Evolutionary conservation across 306 rosid species (phyloP), one percentile per base, ranked within the genome.

Genomic region (Citrullus amarus): DNA sequence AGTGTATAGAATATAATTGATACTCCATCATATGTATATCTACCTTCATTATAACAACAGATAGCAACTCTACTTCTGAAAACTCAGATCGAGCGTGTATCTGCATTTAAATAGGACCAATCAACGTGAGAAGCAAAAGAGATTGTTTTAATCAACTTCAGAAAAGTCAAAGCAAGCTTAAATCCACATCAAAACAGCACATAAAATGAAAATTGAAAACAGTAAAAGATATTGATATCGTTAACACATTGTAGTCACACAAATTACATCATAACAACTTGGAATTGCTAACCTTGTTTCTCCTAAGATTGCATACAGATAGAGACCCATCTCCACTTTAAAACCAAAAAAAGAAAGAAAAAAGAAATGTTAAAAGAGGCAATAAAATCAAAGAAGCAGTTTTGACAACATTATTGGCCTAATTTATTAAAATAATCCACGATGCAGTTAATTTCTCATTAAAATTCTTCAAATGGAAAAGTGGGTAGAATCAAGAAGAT

Each of bases 41-140:
- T 78, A 92, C 98, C 98, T 92, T 94, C 97, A 92, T 89, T 78
- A 92, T 76, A 85, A 94, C 97, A 79, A 94, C 91, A 51, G 97
- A 92, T 44, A 94, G 84, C 71, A 92, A 84, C 85, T 94, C 98
- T 51, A 89, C 97, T 87, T 90, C 98, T 6, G 97, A 92, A 86
- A 89, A 94, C 86, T 94, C 98, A 67, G 98, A 94, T 69, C 81
- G 96, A 59, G 87, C 84, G 79, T 94, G 95, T 66, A 94, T 89
- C 96, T 94, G 80, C 79, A 77, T 72, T 50, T 82, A 74, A 75
- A 55, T 57, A 85, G 79, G 75, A 82, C 79, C 58, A 55, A 78
- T 36, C 72, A n/a, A n/a, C 78, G 20, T 25, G 28, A 22, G 75
- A 74, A 74, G 51, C 41, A 22, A 63, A 78, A 41, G 22, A 77